These are phyloP conservation scores for Capsella bursapastoris DNA, from an alignment of 345 rosid genomes.

Conservation along the genomic window DNA sequence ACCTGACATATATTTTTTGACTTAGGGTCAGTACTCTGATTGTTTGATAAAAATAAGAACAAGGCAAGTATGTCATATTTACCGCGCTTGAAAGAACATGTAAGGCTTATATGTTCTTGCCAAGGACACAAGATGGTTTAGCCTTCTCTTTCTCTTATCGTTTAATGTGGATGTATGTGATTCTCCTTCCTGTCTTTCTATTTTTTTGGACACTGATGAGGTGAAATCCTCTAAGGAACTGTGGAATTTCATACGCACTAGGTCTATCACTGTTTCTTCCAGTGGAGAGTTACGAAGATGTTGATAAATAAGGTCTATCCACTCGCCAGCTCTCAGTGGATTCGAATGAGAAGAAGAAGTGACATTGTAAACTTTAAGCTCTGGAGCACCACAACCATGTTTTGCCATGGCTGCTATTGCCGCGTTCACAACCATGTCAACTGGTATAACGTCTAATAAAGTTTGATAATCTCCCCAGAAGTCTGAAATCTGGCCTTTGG, in stretches of 20 bases:
- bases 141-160: constrained; percentile 20
- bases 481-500: constrained; percentile 45
- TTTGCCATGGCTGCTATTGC: constrained; percentile 43
- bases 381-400: constrained; percentile 15
- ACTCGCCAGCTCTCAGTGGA: constrained; percentile 20
- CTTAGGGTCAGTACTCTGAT: not conserved
- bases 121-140: constrained; percentile 24
- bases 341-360: constrained; percentile 29
- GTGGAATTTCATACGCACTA: constrained; percentile 9
- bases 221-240: constrained; percentile 34
- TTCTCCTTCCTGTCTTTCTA: constrained; percentile 6
- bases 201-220: constrained; percentile 10
- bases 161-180: not conserved
- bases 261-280: not conserved
- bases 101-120: constrained; percentile 36
- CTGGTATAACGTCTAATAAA: constrained; percentile 41
- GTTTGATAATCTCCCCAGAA: constrained; percentile 37
- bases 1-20: constrained; percentile 26
- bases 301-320: not conserved
- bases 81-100: constrained; percentile 35
- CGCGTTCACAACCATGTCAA: constrained; percentile 42
- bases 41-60: not conserved
- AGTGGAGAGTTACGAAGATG: constrained; percentile 25
- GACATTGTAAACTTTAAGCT: constrained; percentile 33
- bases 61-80: not conserved